Evolutionary conservation across 2,329 filamentous ascomycete genomes (phyloP), one percentile per base, ranked within the genome.

Genomic region (Cladosporium sp.): DNA sequence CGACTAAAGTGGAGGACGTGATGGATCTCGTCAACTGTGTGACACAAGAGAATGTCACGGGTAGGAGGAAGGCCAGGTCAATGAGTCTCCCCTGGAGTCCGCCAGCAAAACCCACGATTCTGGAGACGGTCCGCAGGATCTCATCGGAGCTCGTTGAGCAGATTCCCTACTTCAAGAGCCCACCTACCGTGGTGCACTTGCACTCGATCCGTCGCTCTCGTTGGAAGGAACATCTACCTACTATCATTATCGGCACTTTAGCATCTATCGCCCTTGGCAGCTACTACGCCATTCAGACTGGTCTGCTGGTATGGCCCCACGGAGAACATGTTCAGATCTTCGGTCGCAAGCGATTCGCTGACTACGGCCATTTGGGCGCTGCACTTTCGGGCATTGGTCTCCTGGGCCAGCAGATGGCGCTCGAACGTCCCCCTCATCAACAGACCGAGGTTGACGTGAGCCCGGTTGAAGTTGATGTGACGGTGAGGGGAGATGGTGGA

Each of bases 351-450:
- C 70, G 74, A 12, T 68, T 77, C 6, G 59, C 72, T 2, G 76
- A 78, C 59, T 77, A 74, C 58, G 76, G 76, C 4, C 73, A 75
- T 65, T 69, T 77, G 12, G 76, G 76, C 14, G 73, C 74, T 59
- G 75, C 76, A 18, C 66, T 78, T 36, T 72, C 74, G n/a, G 74
- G 73, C 21, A 59, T 76, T 14, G 69, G 59, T 28, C 58, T 74
- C 14, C 51, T 75, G n/a, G 66, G 70, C 12, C 63, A 66, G 28
- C 68, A 71, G 44, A 59, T 65, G n/a, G 18, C 21, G 21, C 52
- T 32, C 14, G 59, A 52, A 2, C 32, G 47, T 5, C 11, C 60
- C 2, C 49, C 52, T 18, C 36, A 55, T 30, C 61, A 64, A 28
- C 61, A 64, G 26, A 24, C 51, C 18, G 61, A 64, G 44, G 3